These are phyloP conservation scores for Plasmodium falciparum DNA, from an alignment of 169 alveolate genomes.

Conservation along the genomic window DNA sequence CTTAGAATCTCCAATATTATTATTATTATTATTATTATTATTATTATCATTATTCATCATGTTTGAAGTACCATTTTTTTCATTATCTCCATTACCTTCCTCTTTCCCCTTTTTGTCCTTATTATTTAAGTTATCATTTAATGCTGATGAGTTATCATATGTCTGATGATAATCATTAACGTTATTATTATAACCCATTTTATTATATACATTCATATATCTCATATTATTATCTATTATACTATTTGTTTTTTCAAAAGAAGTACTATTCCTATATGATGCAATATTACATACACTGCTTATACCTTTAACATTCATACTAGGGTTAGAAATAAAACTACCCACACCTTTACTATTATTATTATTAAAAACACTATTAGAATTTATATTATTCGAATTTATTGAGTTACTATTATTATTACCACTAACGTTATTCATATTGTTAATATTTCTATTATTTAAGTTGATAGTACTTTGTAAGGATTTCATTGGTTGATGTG, in stretches of 20 bases:
- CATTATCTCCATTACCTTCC: constrained; percentile 6
- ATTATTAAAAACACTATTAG: not conserved
- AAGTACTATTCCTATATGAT: constrained; percentile 1
- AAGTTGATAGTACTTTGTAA: constrained; percentile 12
- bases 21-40: not conserved
- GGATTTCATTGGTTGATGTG: constrained; percentile 8
- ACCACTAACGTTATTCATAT: not conserved
- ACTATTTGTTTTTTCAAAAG: constrained; percentile 27
- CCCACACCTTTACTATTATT: constrained; percentile 5
- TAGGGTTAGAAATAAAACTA: not conserved
- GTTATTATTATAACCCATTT: constrained; percentile 21
- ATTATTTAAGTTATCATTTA: constrained; percentile 5
- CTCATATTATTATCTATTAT: constrained; percentile 30
- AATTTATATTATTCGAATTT: not conserved
- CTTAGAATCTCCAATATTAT: not conserved
- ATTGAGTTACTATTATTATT: not conserved
- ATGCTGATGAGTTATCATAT: constrained; percentile 16
- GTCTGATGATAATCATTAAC: constrained; percentile 25
- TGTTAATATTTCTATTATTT: constrained; percentile 12
- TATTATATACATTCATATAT: constrained; percentile 40
- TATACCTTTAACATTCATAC: constrained; percentile 21
- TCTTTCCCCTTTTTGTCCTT: constrained; percentile 11
- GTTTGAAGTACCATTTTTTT: not conserved
- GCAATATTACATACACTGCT: constrained; percentile 9
- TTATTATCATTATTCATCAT: not conserved